Evolutionary conservation across 768 basidiomycete genomes (phyloP), one percentile per base, ranked within the genome.

Genomic region (Rubroboletus pulcherrimus): DNA sequence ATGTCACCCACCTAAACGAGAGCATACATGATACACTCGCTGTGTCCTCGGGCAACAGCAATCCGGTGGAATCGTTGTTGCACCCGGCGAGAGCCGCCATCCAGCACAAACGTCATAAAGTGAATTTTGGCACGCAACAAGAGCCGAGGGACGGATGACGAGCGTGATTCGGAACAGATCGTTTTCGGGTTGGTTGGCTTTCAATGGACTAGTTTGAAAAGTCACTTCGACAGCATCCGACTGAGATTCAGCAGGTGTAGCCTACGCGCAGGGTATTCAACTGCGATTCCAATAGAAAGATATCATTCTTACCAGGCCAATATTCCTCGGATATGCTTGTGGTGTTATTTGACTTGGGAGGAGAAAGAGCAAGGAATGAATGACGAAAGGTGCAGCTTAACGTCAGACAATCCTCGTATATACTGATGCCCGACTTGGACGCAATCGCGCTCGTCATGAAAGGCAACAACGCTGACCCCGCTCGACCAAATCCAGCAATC

Each of bases 361-460:
- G 37, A 7, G 37, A 49, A 24, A 24, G 30, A 30, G 19, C 26
- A 19, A 38, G 7, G 45, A 14, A 50, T 9, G 10, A 21, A 26
- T 26, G 34, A 12, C 19, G 14, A n/a, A n/a, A n/a, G 8, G 9
- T 5, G n/a, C 30, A 17, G 7, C 15, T 17, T 1, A n/a, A 29
- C n/a, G 15, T 3, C 17, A 7, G 24, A n/a, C n/a, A 24, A 24
- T 24, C 24, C 24, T 24, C 24, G 24, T 24, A 24, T 24, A n/a
- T n/a, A n/a, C 59, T 60, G 35, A 82, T 81, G 0, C 79, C 88
- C 37, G 82, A 79, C 55, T 76, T 82, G 29, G 77, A 76, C 7
- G 89, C 81, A 26, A 91, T 78, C 2, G 83, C 78, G 24, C 89
- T 87, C 1, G 86, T 86, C 57, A 89, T 77, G 61, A 91, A 89